Conservation (phyloP, 139 green algal genomes). For the Chlamydomonas eustigma region DNA sequence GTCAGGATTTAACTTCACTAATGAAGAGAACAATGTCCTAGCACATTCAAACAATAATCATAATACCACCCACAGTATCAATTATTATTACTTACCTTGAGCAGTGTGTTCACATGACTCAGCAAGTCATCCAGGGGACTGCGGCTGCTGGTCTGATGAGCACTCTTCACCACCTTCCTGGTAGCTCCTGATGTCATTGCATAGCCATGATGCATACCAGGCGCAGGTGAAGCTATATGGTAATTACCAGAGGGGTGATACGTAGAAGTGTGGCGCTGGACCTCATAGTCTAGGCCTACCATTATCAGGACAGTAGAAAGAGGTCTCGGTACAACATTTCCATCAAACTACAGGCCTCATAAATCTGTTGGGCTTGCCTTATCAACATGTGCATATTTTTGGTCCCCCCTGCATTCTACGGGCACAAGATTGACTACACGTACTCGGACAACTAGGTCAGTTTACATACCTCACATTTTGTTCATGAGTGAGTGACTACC, state of each 20-base stretch:
- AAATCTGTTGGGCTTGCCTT: no score
- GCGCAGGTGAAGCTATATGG: not conserved
- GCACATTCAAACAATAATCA: not conserved
- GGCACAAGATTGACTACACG: no score
- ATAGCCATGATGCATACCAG: not conserved
- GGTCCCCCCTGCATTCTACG: no score
- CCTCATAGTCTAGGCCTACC: conserved; percentile 11
- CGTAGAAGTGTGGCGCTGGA: conserved; percentile 11
- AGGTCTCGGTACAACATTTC: no score
- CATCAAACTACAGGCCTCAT: no score
- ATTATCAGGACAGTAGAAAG: no score
- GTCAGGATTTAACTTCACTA: not conserved
- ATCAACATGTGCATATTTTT: no score
- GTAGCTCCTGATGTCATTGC: not conserved
- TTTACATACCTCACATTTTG: no score
- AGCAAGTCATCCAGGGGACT: conserved; percentile 14
- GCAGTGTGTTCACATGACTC: conserved; percentile 11
- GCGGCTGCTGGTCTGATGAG: not conserved
- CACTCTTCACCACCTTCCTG: not conserved
- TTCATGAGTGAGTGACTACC: no score
- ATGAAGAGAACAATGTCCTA: not conserved
- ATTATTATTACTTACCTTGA: not conserved
- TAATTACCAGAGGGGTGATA: conserved; percentile 10
- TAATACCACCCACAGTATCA: not conserved
- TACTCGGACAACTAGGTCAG: no score